Base-by-base conservation (phyloP, 768 basidiomycete species). In the Collybia nuda region DNA sequence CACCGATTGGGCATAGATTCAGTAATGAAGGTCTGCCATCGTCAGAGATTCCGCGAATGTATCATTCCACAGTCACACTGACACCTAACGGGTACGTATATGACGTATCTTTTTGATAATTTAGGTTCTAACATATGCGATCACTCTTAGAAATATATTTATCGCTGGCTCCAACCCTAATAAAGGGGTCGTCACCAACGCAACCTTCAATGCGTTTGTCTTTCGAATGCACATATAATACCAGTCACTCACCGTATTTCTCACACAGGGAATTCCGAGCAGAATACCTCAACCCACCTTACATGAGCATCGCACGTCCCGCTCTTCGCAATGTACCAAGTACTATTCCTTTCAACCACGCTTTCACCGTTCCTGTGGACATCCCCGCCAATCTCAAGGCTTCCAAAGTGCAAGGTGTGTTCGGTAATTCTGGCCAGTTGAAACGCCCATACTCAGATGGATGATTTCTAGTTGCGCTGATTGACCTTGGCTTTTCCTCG, bases 31-130 rank as follows among this genome's bases (percentile, higher is more conserved):
- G 77, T 24, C 55, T 78, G 47, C 71, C 74, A 19, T 65, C 68
- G 9, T 67, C 70, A 2, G 52, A 64, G 37, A 73, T 84, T 53
- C 74, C 81, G 44, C 68, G 84, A 12, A 44, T 86, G 66, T 86
- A 86, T 68, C 85, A 86, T 64, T 84, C 83, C 1, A 72, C 73
- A 5, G 80, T 77, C 11, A 80, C 78, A 29, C 68, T 85, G 55
- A 76, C 82, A 14, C 77, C 79, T 18, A 77, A 78, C 53, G 81
- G 80, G 56, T 76, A 68, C 35, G 67, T 75, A 58, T 64, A 64
- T 28, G 59, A 50, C 6, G 55, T 69, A 14, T 56, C 63, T 2
- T 64, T 67, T 3, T 63, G 12, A 38, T 52, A 9, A 28, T 14
- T n/a, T n/a, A 22, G 15, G 45, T 18, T 17, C 29, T 21, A 11